phyloP scores from a whole-genome alignment of 495 filamentous ascomycete genomes.

The Penicillium cataractarum region DNA sequence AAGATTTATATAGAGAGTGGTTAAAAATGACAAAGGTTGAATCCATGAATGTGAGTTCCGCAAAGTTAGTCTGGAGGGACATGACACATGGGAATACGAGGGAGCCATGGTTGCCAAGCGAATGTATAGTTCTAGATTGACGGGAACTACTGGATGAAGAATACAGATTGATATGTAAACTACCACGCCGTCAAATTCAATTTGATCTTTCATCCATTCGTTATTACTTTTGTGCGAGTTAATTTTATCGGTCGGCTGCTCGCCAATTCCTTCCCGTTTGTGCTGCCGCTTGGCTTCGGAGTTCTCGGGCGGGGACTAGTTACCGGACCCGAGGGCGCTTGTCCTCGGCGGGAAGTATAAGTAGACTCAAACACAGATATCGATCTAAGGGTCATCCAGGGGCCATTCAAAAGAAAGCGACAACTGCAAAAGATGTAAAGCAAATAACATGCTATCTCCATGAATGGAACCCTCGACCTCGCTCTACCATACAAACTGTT shows the following conservation, averaged over 20 bases:
- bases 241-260: not conserved
- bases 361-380: not conserved
- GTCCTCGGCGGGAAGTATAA: not conserved
- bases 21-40: not conserved
- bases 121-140: not conserved
- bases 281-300: not conserved
- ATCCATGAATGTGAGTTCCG: not conserved
- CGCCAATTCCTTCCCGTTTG: not conserved
- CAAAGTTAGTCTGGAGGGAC: not conserved
- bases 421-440: no score
- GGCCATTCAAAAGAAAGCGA: no score
- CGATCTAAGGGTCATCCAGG: no score
- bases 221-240: not conserved
- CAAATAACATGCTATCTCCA: no score
- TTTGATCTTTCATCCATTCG: not conserved
- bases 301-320: not conserved
- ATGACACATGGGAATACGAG: conserved; percentile 1
- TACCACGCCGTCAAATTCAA: not conserved
- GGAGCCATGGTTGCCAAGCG: not conserved
- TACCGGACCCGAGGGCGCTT: not conserved
- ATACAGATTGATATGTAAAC: no score
- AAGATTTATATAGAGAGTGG: not conserved
- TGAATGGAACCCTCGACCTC: no score
- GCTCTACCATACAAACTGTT: no score
- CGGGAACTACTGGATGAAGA: no score